Percentiles rank a stretch among this genome's conserved stretches.
Conservation (phyloP, 2,329 filamentous ascomycete genomes). For the Paecilomyces niveus region DNA sequence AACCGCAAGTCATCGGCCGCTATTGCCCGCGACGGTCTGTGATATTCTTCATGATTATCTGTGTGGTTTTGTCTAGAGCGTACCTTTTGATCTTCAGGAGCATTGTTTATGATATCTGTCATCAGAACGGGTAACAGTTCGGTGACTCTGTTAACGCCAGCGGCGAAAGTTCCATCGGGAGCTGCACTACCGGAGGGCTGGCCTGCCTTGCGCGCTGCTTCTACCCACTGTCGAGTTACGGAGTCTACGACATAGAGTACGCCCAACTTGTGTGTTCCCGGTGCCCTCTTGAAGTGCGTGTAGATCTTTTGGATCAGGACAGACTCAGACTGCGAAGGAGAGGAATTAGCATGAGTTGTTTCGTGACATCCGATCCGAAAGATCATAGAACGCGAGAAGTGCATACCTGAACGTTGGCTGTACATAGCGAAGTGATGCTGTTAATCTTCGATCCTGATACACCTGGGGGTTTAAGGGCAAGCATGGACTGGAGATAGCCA, state of each 20-base stretch:
- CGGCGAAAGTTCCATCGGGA: constrained; percentile 85
- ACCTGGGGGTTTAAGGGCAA: constrained; percentile 82
- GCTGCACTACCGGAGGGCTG: constrained; percentile 75
- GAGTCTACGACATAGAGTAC: constrained; percentile 99
- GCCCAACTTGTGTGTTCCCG: constrained; percentile 92
- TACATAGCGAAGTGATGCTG: constrained; percentile 78
- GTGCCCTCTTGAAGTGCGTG: constrained; percentile 93
- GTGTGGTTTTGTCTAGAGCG: constrained; percentile 43
- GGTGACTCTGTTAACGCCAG: constrained; percentile 92
- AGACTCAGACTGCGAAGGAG: constrained; percentile 68
- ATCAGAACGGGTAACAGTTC: constrained; percentile 89
- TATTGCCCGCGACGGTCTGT: constrained; percentile 21
- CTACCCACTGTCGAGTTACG: constrained; percentile 97
- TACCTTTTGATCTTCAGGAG: constrained; percentile 96
- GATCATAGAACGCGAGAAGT: constrained; percentile 2
- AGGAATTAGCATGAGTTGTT: constrained; percentile 5
- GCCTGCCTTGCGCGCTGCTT: constrained; percentile 80
- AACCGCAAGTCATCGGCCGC: constrained; percentile 13
- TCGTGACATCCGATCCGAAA: background rate
- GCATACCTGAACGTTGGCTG: constrained; percentile 82
- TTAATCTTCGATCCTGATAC: constrained; percentile 89
- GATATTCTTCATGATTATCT: constrained; percentile 17
- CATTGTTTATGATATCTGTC: constrained; percentile 85
- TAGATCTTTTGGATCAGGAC: constrained; percentile 93
- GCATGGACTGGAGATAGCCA: constrained; percentile 83